A percentile compares a stretch with the other conserved stretches of the same genome.
Conservation (phyloP, 495 filamentous ascomycete species). For the Xanthoparmelia taractica region DNA sequence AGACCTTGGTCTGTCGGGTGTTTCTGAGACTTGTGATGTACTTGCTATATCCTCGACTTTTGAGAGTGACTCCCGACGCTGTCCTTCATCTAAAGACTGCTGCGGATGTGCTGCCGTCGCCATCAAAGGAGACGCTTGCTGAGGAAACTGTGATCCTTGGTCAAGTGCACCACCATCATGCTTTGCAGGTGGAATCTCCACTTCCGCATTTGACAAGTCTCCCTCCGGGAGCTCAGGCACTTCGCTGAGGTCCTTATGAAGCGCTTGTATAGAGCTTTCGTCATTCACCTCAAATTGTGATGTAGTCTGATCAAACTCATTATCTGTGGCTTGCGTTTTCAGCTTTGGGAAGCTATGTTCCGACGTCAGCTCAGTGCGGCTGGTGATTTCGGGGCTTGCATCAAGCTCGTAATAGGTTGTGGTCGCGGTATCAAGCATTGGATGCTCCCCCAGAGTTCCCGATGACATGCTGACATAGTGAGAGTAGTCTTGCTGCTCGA, state of each 20-base stretch:
- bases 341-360: neutral
- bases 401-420: constrained; percentile 8
- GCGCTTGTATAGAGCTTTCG: constrained; percentile 1
- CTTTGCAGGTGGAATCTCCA: neutral
- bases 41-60: neutral
- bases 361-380: neutral
- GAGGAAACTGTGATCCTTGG: neutral
- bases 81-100: neutral
- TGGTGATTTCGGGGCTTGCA: constrained; percentile 1
- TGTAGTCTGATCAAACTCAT: neutral
- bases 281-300: neutral
- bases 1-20: neutral
- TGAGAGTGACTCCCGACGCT: neutral
- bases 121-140: neutral
- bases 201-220: constrained; percentile 3
- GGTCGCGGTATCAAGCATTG: constrained; percentile 5
- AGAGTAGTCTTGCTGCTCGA: constrained; percentile 19
- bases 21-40: neutral
- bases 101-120: neutral
- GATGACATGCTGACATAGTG: constrained; percentile 13
- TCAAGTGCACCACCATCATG: neutral
- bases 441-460: constrained; percentile 5
- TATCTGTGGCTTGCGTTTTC: neutral
- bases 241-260: constrained; percentile 15
- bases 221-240: constrained; percentile 16